phyloP scores from a whole-genome alignment of 345 rosid species.

The Mangifera indica region DNA sequence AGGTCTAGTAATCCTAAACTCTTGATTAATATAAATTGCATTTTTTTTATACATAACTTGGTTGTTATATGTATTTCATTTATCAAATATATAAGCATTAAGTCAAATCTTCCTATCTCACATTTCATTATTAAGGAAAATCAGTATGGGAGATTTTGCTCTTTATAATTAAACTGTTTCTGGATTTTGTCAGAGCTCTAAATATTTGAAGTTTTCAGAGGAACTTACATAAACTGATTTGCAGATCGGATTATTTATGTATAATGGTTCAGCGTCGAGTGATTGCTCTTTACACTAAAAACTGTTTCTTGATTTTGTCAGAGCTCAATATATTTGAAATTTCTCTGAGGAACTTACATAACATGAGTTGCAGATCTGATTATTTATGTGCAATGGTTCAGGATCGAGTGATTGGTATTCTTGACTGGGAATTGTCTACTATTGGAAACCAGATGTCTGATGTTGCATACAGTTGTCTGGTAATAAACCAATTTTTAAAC shows the following conservation, averaged over 20 bases:
- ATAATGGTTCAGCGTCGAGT: constrained; percentile 68
- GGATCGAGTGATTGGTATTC: constrained; percentile 90
- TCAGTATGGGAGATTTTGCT: neutral
- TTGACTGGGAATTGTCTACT: constrained; percentile 97
- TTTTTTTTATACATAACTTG: neutral
- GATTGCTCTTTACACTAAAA: constrained; percentile 49
- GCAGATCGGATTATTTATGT: neutral
- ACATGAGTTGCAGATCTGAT: neutral
- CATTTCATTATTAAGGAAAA: neutral
- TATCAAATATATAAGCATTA: constrained; percentile 2
- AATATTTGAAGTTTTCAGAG: neutral
- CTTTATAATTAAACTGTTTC: constrained; percentile 8
- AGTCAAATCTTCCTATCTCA: neutral
- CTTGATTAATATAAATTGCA: constrained; percentile 3
- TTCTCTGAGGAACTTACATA: neutral
- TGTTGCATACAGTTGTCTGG: constrained; percentile 85
- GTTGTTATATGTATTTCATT: constrained; percentile 1
- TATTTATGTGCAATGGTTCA: constrained; percentile 30
- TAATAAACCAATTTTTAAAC: constrained; percentile 32
- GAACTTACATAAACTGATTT: neutral
- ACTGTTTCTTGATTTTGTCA: constrained; percentile 7
- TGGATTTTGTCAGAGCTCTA: neutral
- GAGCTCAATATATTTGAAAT: neutral
- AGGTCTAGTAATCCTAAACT: constrained; percentile 44
- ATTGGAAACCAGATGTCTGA: constrained; percentile 98